A percentile compares a stretch with the other conserved stretches of the same genome.
phyloP scores from a whole-genome alignment of 2,329 filamentous ascomycete species.

The Podosphaera xanthii region DNA sequence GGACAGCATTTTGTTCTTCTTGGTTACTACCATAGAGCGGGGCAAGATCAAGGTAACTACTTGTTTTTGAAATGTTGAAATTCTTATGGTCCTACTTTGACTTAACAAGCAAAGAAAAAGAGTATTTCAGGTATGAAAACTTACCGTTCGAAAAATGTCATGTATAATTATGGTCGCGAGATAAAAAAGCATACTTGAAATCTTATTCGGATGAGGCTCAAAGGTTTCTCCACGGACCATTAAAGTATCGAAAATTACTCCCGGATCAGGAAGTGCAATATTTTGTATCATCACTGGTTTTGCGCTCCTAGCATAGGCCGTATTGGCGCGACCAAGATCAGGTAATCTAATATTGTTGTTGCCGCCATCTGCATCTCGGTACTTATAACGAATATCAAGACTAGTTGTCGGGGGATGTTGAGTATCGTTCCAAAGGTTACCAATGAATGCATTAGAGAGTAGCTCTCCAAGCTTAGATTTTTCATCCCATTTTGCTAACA shows the following conservation, averaged over 20 bases:
- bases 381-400: conserved; percentile 36
- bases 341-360: conserved; percentile 47
- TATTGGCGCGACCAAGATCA: conserved; percentile 41
- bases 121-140: not conserved
- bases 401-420: conserved; percentile 51
- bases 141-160: conserved; percentile 37
- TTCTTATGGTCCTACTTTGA: conserved; percentile 29
- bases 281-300: conserved; percentile 35
- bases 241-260: conserved; percentile 35
- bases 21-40: conserved; percentile 47
- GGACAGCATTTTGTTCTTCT: conserved; percentile 25
- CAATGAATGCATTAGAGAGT: conserved; percentile 44
- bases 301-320: conserved; percentile 41
- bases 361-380: conserved; percentile 45
- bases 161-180: conserved; percentile 46
- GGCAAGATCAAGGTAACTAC: conserved; percentile 51
- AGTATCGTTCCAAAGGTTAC: conserved; percentile 46
- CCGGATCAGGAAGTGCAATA: conserved; percentile 40
- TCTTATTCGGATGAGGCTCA: conserved; percentile 43
- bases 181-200: conserved; percentile 56
- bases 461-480: conserved; percentile 11
- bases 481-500: conserved; percentile 13
- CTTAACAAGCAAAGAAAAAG: conserved; percentile 2
- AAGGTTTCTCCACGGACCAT: conserved; percentile 29
- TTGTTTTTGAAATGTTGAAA: conserved; percentile 39